Base-by-base conservation (phyloP, 2,329 filamentous ascomycete species). In the Amauroascus verrucosus region DNA sequence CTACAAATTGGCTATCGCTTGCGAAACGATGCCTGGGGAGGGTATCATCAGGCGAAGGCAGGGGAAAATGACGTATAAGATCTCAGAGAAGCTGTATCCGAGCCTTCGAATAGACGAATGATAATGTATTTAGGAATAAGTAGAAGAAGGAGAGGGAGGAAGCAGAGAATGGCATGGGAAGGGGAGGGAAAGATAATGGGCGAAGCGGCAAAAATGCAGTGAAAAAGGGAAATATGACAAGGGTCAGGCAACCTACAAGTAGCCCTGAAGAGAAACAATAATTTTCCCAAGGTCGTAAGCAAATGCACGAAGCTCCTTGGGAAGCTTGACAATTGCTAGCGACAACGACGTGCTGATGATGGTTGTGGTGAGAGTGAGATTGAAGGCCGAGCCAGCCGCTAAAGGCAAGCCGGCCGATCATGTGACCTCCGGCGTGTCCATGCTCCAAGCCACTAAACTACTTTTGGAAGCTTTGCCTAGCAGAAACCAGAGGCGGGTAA, bases 181-280 rank as follows among this genome's bases (percentile, higher is more conserved):
- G 40, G 22, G 22, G 41, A 61, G 58, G 56, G 48, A 60, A 46
- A 41, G 48, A 52, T 43, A 54, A 54, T 18, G 50, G 48, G 49
- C 32, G 44, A 54, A 56, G 53, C 33, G 51, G 49, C 41, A 55
- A 54, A 28, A 41, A 45, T 11, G 50, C 38, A 54, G 33, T 56
- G 54, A 16, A 16, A 26, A 45, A 57, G 48, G 41, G 45, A 54
- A 32, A 58, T 20, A 33, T 33, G 44, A 53, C 40, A 53, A 58
- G 62, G 65, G 41, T 61, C 57, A 68, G 67, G 67, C 68, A 61
- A 71, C 68, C 67, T 70, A 71, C 67, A 69, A 71, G 68, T 68
- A 70, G 67, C 68, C 67, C 63, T 58, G 54, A 57, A 60, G 51
- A 57, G 58, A 57, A 56, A 53, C 57, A 51, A 56, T 33, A 51